Base-by-base conservation (phyloP, 176 grass and related monocot genomes). In the Coix lacrymajobi region DNA sequence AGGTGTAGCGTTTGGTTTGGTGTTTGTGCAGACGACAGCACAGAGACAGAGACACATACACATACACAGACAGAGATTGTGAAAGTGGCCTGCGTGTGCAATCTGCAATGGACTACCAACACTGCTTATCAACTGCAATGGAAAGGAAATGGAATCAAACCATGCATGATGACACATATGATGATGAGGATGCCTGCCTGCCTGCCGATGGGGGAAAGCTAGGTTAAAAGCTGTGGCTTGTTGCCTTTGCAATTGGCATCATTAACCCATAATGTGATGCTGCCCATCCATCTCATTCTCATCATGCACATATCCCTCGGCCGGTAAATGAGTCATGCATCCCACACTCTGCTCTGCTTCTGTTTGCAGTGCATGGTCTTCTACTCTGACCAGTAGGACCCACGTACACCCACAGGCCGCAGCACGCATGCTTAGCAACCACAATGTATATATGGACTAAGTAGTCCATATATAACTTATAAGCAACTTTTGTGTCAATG, bases 241-340 rank as follows among this genome's bases (percentile, higher is more conserved):
- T 70, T 95, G 82, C 74, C 91, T 93, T 98, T 95, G 84, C 87
- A 88, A 87, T 93, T 93, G 92, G 87, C 86, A 91, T 95, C 88
- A 98, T 98, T 95, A 85, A 75, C 89, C 86, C 88, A 93, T 95
- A 90, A 91, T 98, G 78, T 88, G 48, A 80, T 95, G 73, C 88
- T 62, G 76, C 63, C 45, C 84, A 32, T n/a, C n/a, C n/a, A n/a
- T n/a, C n/a, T n/a, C n/a, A n/a, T n/a, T n/a, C n/a, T n/a, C n/a
- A n/a, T n/a, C n/a, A n/a, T n/a, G n/a, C n/a, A n/a, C n/a, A n/a
- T n/a, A n/a, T n/a, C n/a, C n/a, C n/a, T n/a, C n/a, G n/a, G n/a
- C n/a, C n/a, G n/a, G n/a, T n/a, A n/a, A n/a, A n/a, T 36, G 34
- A 36, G 34, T 36, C 11, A 3, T 10, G 14, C 45, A 17, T 48